Percentiles rank a stretch among this genome's conserved stretches.
Conservation (phyloP, 768 basidiomycete genomes). For the Plicaturopsis crispa region DNA sequence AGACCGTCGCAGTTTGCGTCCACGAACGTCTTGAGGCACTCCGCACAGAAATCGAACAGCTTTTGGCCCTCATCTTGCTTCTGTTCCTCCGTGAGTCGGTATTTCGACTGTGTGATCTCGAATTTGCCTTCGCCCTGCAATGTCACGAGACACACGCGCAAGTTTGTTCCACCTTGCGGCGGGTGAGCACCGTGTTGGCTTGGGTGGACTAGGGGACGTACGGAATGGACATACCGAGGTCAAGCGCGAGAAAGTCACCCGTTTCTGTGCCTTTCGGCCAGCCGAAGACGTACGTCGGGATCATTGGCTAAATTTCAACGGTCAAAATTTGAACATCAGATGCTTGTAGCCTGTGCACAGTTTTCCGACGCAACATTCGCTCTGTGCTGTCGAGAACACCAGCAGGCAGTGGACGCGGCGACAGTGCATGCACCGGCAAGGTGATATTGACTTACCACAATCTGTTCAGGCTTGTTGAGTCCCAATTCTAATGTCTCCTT, state of each 20-base stretch:
- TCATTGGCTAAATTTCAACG: constrained; percentile 93
- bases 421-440: too few species aligned
- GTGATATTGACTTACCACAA: constrained; percentile 86
- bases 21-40: constrained; percentile 86
- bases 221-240: constrained; percentile 70
- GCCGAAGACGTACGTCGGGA: constrained; percentile 93
- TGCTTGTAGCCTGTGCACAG: too few species aligned
- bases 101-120: constrained; percentile 96
- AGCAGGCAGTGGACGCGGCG: too few species aligned
- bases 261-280: constrained; percentile 89
- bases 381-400: too few species aligned
- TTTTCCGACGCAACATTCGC: too few species aligned
- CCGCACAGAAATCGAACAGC: constrained; percentile 96
- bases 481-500: constrained; percentile 87
- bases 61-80: constrained; percentile 96
- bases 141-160: constrained; percentile 96
- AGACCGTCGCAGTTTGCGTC: constrained; percentile 56
- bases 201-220: too few species aligned
- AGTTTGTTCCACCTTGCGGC: constrained; percentile 78
- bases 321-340: too few species aligned
- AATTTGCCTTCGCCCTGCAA: constrained; percentile 92
- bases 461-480: constrained; percentile 71
- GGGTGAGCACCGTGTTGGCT: neutral
- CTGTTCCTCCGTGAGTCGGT: constrained; percentile 94
- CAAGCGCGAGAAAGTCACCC: constrained; percentile 86